Evolutionary conservation across 768 basidiomycete genomes (phyloP).

Genomic region (Suillus cothurnatus): DNA sequence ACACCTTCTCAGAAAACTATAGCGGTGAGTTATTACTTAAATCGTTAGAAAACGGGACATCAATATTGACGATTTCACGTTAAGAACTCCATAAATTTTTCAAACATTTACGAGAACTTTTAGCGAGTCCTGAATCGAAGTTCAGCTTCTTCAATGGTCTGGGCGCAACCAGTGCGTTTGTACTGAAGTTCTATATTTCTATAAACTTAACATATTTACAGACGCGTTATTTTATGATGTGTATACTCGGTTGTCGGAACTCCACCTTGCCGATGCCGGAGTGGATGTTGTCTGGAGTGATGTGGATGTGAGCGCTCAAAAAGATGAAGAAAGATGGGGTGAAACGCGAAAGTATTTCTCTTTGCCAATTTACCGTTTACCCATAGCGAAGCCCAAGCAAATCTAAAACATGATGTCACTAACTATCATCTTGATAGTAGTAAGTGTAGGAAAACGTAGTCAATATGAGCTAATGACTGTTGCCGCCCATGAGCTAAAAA

Average conservation of each 20-base stretch:
- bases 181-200: background rate
- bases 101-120: slow-evolving; percentile 71
- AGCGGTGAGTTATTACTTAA: slow-evolving; percentile 41
- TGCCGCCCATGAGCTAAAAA: background rate
- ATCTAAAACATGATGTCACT: slow-evolving; percentile 1
- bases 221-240: slow-evolving; percentile 91
- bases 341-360: slow-evolving; percentile 76
- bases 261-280: slow-evolving; percentile 84
- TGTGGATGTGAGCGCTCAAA: slow-evolving; percentile 61
- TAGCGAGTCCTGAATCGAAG: slow-evolving; percentile 71
- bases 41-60: background rate
- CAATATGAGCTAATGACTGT: background rate
- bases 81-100: slow-evolving; percentile 81
- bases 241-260: slow-evolving; percentile 79
- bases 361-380: slow-evolving; percentile 73
- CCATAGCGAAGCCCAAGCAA: slow-evolving; percentile 43
- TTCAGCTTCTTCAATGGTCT: slow-evolving; percentile 98
- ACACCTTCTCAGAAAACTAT: slow-evolving; percentile 92
- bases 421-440: background rate
- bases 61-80: slow-evolving; percentile 5
- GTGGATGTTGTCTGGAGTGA: slow-evolving; percentile 81
- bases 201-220: slow-evolving; percentile 7
- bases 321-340: slow-evolving; percentile 69
- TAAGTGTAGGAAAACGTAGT: background rate
- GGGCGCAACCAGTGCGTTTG: slow-evolving; percentile 82